phyloP scores from a whole-genome alignment of 371 early-diverging fungal species.

The Parasitella parasitica region DNA sequence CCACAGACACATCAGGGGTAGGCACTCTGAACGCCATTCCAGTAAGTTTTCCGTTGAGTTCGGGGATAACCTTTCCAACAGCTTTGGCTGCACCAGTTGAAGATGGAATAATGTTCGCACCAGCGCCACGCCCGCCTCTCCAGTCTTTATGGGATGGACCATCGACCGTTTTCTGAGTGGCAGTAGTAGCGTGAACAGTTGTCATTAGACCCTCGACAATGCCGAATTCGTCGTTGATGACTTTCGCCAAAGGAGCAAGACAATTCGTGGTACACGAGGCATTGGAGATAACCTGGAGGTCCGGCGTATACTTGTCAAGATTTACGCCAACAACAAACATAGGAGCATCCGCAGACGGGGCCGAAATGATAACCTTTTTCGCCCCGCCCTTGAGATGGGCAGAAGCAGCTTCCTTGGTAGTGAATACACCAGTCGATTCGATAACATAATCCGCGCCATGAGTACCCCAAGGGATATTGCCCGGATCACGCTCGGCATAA shows the following conservation, averaged over 20 bases:
- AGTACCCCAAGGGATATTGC: conserved; percentile 91
- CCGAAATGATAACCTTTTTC: conserved; percentile 98
- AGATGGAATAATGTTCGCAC: conserved; percentile 98
- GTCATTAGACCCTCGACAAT: conserved; percentile 92
- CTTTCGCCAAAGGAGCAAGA: conserved; percentile 98
- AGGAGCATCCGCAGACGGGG: conserved; percentile 92
- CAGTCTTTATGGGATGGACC: conserved; percentile 97
- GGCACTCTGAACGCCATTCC: conserved; percentile 99
- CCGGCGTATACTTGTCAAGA: conserved; percentile 84
- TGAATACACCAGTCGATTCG: conserved; percentile 99
- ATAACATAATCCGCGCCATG: conserved; percentile 94
- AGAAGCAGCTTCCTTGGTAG: conserved; percentile 84
- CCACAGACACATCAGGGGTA: conserved; percentile 97
- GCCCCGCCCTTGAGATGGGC: conserved; percentile 94
- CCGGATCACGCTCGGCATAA: conserved; percentile 52
- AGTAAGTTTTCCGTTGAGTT: conserved; percentile 95
- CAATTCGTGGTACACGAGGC: conserved; percentile 99
- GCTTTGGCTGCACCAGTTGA: conserved; percentile 99
- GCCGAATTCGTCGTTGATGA: conserved; percentile 94
- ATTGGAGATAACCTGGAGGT: conserved; percentile 92
- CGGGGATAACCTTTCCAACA: conserved; percentile 98
- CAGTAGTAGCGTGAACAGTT: conserved; percentile 98
- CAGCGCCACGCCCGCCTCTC: conserved; percentile 96
- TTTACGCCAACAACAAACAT: conserved; percentile 97
- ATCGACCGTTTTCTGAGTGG: conserved; percentile 99